These are phyloP conservation scores for Aschersonia sp. DNA, from an alignment of 2,329 filamentous ascomycete species.

Conservation along the genomic window DNA sequence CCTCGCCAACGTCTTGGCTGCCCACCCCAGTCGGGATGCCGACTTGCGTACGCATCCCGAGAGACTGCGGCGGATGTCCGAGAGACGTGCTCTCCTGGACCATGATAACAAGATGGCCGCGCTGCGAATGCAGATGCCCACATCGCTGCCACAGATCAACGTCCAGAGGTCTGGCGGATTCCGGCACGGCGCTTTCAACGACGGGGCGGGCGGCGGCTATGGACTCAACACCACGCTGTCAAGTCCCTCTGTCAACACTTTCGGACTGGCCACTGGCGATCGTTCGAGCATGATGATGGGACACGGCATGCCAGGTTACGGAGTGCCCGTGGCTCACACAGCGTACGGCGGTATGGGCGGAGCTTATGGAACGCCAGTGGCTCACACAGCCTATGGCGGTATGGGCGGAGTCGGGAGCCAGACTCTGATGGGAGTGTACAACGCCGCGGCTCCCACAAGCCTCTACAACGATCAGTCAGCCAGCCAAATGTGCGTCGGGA, in stretches of 20 bases:
- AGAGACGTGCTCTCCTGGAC: slow-evolving; percentile 23
- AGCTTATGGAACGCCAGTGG: slow-evolving; percentile 12
- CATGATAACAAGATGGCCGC: slow-evolving; percentile 33
- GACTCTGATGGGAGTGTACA: slow-evolving; percentile 6
- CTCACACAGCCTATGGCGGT: slow-evolving; percentile 4
- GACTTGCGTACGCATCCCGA: slow-evolving; percentile 28
- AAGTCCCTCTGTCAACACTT: slow-evolving; percentile 12
- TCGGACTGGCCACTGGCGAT: slow-evolving; percentile 11
- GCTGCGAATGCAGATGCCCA: slow-evolving; percentile 34
- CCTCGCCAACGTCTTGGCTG: slow-evolving; percentile 44
- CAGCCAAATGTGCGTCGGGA: slow-evolving; percentile 11
- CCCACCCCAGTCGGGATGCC: slow-evolving; percentile 23
- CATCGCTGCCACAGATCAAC: slow-evolving; percentile 17
- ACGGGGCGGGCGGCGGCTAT: slow-evolving; percentile 30
- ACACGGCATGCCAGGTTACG: slow-evolving; percentile 13
- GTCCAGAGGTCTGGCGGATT: slow-evolving; percentile 28
- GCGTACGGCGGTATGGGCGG: slow-evolving; percentile 8
- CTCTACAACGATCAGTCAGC: slow-evolving; percentile 7
- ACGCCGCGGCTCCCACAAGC: slow-evolving; percentile 7
- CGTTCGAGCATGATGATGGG: slow-evolving; percentile 15
- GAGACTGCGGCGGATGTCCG: slow-evolving; percentile 24
- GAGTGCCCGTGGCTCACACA: slow-evolving; percentile 10
- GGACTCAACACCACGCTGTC: slow-evolving; percentile 12
- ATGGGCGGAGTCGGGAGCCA: slow-evolving; percentile 9
- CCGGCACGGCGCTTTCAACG: slow-evolving; percentile 38